Conservation (phyloP, 78 protist genomes). For the Anaeramoeba ignava region DNA sequence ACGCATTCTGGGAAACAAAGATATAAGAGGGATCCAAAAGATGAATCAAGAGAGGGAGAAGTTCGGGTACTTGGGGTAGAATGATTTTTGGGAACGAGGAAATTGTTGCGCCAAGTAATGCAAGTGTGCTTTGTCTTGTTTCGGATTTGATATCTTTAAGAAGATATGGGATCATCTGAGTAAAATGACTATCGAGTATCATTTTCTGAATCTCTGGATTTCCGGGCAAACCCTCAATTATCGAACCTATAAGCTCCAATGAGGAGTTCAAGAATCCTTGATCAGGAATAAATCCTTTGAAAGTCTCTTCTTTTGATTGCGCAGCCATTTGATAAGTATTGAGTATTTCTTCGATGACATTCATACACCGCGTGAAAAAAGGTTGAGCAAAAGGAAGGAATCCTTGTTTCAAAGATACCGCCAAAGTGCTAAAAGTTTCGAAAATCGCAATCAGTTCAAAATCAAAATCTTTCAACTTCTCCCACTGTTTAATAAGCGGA, state of each 20-base stretch:
- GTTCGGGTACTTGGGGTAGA: slow-evolving; percentile 12
- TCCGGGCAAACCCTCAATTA: slow-evolving; percentile 27
- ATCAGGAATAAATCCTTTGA: neutral
- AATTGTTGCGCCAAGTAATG: slow-evolving; percentile 61
- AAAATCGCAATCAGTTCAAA: slow-evolving; percentile 51
- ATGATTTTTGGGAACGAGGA: slow-evolving; percentile 26
- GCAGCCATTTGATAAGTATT: neutral
- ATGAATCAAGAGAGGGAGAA: slow-evolving; percentile 23
- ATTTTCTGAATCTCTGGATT: slow-evolving; percentile 28
- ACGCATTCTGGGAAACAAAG: slow-evolving; percentile 66
- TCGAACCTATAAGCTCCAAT: slow-evolving; percentile 39
- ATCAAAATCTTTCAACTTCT: slow-evolving; percentile 38
- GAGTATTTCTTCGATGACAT: slow-evolving; percentile 20
- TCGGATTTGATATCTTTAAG: slow-evolving; percentile 20
- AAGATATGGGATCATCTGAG: no score
- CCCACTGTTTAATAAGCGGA: slow-evolving; percentile 54
- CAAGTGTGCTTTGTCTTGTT: slow-evolving; percentile 58
- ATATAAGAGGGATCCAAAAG: slow-evolving; percentile 26
- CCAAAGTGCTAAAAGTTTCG: slow-evolving; percentile 60
- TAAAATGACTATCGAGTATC: no score
- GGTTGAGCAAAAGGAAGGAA: slow-evolving; percentile 33
- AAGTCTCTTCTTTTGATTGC: neutral
- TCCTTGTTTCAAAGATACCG: slow-evolving; percentile 42
- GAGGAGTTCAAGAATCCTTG: slow-evolving; percentile 9
- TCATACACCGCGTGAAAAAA: slow-evolving; percentile 27